Percentiles rank a stretch among this genome's conserved stretches.
phyloP scores from a whole-genome alignment of 2,329 filamentous ascomycete species.

The Monosporascus sp. region DNA sequence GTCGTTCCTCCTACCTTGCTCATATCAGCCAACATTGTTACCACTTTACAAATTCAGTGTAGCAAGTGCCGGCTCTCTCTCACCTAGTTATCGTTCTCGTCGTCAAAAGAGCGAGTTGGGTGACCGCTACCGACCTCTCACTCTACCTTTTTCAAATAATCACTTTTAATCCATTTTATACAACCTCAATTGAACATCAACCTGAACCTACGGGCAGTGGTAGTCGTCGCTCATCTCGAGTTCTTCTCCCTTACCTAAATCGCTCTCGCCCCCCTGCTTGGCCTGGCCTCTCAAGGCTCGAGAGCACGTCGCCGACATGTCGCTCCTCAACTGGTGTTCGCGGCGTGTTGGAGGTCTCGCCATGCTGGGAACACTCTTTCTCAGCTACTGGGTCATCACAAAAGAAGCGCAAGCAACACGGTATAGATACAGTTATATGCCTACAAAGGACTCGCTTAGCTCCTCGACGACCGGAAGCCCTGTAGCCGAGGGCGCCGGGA shows the following conservation, averaged over 20 bases:
- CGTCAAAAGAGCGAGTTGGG: neutral
- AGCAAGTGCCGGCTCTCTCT: neutral
- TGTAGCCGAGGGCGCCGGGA: conserved; percentile 35
- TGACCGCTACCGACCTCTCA: neutral
- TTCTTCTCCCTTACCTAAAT: conserved; percentile 6
- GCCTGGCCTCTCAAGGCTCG: conserved; percentile 15
- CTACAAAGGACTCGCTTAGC: conserved; percentile 31
- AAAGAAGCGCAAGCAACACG: conserved; percentile 39
- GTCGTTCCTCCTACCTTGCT: neutral
- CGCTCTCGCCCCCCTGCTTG: conserved; percentile 10
- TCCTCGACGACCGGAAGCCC: conserved; percentile 27
- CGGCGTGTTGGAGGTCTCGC: conserved; percentile 50
- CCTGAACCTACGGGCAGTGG: too few species aligned
- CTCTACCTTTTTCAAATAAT: neutral
- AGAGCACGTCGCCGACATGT: conserved; percentile 34
- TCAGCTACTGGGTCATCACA: conserved; percentile 52
- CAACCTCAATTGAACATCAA: too few species aligned
- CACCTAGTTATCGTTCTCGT: neutral
- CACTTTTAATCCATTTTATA: too few species aligned
- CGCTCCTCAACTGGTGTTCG: conserved; percentile 48
- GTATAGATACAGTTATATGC: conserved; percentile 38
- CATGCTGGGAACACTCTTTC: conserved; percentile 41
- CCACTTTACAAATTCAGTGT: neutral
- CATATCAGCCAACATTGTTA: neutral
- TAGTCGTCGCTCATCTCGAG: too few species aligned